A percentile compares a stretch with the other conserved stretches of the same genome.
These are phyloP conservation scores for Yamadazyma olivae DNA, from an alignment of 805 yeast species.

Conservation along the genomic window DNA sequence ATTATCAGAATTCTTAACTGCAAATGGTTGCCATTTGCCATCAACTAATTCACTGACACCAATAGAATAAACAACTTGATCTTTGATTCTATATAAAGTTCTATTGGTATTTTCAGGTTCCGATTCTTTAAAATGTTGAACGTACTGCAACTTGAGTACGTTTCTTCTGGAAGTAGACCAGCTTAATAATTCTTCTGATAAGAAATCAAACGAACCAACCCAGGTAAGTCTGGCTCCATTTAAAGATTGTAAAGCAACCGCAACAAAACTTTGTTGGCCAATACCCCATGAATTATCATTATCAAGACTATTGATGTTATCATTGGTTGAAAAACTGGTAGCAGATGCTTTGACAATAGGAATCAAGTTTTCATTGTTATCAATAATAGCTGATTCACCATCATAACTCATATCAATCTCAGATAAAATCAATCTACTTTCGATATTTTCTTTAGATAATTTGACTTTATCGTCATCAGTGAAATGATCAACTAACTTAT, in stretches of 20 bases:
- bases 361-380: constrained; percentile 63
- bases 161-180: constrained; percentile 78
- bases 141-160: constrained; percentile 54
- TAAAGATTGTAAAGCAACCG: constrained; percentile 76
- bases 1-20: constrained; percentile 31
- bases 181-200: constrained; percentile 32
- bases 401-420: constrained; percentile 18
- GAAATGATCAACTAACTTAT: constrained; percentile 65
- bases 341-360: constrained; percentile 69
- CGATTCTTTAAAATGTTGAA: constrained; percentile 52
- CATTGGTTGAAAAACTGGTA: constrained; percentile 57
- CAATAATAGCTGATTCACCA: constrained; percentile 69
- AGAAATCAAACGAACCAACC: constrained; percentile 67
- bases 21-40: constrained; percentile 69
- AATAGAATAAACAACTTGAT: constrained; percentile 56
- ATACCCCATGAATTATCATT: constrained; percentile 63
- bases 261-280: constrained; percentile 74
- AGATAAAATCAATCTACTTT: constrained; percentile 15
- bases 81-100: constrained; percentile 68
- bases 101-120: constrained; percentile 38
- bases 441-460: constrained; percentile 28
- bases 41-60: constrained; percentile 44
- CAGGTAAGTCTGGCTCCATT: constrained; percentile 77
- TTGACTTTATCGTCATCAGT: constrained; percentile 26
- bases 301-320: constrained; percentile 39